phyloP scores from a whole-genome alignment of 345 rosid species.

The Lagerstroemia speciosa region DNA sequence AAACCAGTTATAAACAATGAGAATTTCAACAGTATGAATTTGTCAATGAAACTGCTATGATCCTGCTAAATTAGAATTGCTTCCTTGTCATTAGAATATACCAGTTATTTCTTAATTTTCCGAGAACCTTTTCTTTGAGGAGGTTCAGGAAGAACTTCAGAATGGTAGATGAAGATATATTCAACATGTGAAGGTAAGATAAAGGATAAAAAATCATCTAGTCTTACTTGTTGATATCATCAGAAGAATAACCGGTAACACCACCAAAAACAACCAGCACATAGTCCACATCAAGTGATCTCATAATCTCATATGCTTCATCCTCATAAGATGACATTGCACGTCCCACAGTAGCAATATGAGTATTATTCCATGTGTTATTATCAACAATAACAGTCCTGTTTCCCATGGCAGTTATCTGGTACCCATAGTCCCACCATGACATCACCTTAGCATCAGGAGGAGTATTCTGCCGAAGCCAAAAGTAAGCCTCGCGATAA shows the following conservation, averaged over 20 bases:
- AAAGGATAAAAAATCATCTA: not conserved
- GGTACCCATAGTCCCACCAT: conserved; percentile 99
- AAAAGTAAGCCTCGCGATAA: conserved; percentile 98
- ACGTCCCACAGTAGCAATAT: conserved; percentile 99
- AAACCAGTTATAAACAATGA: no score
- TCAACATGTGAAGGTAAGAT: not conserved
- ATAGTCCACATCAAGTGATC: conserved; percentile 91
- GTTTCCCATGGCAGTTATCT: conserved; percentile 99
- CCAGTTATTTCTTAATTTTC: no score
- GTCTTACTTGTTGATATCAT: conserved; percentile 91
- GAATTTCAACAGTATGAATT: no score
- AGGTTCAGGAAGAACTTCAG: not conserved
- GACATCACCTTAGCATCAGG: conserved; percentile 97
- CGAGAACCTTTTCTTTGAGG: no score
- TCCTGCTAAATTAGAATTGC: no score
- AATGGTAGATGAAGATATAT: not conserved
- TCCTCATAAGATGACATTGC: conserved; percentile 99
- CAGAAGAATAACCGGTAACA: conserved; percentile 98
- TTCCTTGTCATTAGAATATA: no score
- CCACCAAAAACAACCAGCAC: conserved; percentile 98
- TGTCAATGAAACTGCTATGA: no score
- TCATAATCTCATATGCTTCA: conserved; percentile 92
- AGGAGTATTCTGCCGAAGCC: conserved; percentile 98
- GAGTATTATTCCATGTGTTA: conserved; percentile 99
- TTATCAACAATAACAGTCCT: conserved; percentile 98